phyloP scores from a whole-genome alignment of 441 rosid genomes.

The Euphorbia schlechtendalii region DNA sequence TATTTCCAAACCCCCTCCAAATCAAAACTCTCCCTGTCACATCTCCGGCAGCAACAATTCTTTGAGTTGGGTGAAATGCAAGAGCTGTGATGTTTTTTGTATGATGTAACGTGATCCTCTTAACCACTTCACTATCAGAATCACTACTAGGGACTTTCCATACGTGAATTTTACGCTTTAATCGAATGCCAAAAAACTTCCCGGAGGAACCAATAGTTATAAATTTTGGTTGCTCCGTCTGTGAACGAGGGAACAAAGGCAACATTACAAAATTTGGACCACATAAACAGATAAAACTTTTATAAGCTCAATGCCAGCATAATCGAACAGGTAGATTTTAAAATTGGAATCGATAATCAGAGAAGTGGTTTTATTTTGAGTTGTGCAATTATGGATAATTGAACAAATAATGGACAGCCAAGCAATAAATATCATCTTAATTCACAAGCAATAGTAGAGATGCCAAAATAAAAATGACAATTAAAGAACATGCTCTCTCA shows the following conservation, averaged over 20 bases:
- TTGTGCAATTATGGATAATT: not conserved
- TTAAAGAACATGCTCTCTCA: not conserved
- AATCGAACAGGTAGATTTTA: not conserved
- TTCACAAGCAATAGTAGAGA: not conserved
- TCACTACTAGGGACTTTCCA: slow-evolving; percentile 71
- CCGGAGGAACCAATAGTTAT: slow-evolving; percentile 62
- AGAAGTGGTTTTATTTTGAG: not conserved
- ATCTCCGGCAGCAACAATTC: slow-evolving; percentile 86
- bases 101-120: slow-evolving; percentile 73
- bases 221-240: slow-evolving; percentile 59
- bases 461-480: not conserved
- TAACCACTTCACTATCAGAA: slow-evolving; percentile 31
- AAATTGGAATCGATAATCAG: not conserved
- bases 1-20: slow-evolving; percentile 84
- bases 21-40: slow-evolving; percentile 83
- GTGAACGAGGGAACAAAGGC: slow-evolving; percentile 24
- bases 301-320: too few relatives aligned
- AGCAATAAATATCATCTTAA: not conserved
- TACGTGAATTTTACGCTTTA: slow-evolving; percentile 50
- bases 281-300: too few relatives aligned
- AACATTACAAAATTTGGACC: slow-evolving; percentile 9
- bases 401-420: not conserved
- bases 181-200: slow-evolving; percentile 51
- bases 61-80: slow-evolving; percentile 84
- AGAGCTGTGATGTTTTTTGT: slow-evolving; percentile 56